Evolutionary conservation across 2,329 filamentous ascomycete species (phyloP), one percentile per base, ranked within the genome.

Genomic region (Thielaviopsis ethacetica): DNA sequence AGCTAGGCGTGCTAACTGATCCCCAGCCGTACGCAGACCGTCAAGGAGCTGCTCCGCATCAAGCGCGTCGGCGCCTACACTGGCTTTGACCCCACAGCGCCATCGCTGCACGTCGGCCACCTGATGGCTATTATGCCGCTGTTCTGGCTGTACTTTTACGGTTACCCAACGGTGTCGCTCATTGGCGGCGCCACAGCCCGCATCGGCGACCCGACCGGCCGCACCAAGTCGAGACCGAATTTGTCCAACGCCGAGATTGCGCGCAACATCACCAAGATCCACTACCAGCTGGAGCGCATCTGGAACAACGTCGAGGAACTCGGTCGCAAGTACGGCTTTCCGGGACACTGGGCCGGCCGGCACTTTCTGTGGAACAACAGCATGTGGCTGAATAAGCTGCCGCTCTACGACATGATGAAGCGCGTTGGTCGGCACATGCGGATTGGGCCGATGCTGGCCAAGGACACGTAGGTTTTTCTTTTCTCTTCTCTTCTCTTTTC

Each of bases 371-470:
- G 83, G 27, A 94, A 95, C 72, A 98, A 98, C 70, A 85, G 82
- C 63, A 76, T 76, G 55, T 98, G 93, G 93, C 82, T 91, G 73
- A 81, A 85, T 64, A 81, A 79, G 47, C 71, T 88, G 51, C 76
- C 82, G 1, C 75, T 95, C 52, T 75, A 88, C 54, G 86, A 95
- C 53, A 80, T 96, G 56, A 74, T 94, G 64, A 80, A 81, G 67
- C 78, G 84, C 59, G 73, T 96, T 30, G 93, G 90, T 2, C 79
- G 77, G 34, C 78, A 83, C 53, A 82, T 89, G 68, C 79, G 91
- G 61, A 73, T 98, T 56, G 90, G 91, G 1, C 80, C 90, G 2
- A 90, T 98, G 88, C 76, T 98, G 61, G 82, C 84, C 57, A 83
- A 89, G 66, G 91, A 97, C 63, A 93, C 87, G 85, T 89, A 70